These are phyloP conservation scores for Aspergillus uvarum DNA, from an alignment of 2,329 filamentous ascomycete species.

Conservation along the genomic window DNA sequence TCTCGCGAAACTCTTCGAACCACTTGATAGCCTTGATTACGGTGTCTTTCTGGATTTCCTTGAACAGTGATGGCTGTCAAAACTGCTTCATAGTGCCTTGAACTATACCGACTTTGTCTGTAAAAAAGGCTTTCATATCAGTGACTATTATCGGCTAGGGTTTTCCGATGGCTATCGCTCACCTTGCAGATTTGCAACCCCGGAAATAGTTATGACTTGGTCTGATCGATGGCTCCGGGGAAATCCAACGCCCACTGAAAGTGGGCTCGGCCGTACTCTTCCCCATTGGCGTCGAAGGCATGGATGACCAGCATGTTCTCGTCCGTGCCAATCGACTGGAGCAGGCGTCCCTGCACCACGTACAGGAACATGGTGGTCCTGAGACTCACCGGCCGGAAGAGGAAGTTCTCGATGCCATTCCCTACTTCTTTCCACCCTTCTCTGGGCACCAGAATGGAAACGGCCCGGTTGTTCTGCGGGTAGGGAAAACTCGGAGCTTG, in stretches of 20 bases:
- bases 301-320: conserved; percentile 15
- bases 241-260: conserved; percentile 39
- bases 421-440: conserved; percentile 9
- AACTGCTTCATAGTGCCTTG: conserved; percentile 17
- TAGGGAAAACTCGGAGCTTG: conserved; percentile 12
- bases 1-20: conserved; percentile 5
- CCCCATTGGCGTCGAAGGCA: conserved; percentile 43
- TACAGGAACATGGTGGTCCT: conserved; percentile 17
- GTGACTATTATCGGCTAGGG: neutral
- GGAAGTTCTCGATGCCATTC: conserved; percentile 3
- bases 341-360: conserved; percentile 9
- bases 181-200: conserved; percentile 11
- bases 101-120: conserved; percentile 5
- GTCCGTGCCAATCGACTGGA: conserved; percentile 6
- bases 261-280: conserved; percentile 49
- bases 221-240: conserved; percentile 13
- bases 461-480: conserved; percentile 16
- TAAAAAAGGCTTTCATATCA: neutral
- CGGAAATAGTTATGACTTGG: conserved; percentile 6
- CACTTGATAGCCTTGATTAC: conserved; percentile 7
- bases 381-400: conserved; percentile 1
- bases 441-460: conserved; percentile 14
- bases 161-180: neutral
- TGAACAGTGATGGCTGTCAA: conserved; percentile 8
- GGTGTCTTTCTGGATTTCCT: conserved; percentile 2